Conservation (phyloP, 225 moss, liverwort and hornwort species). For the Rhytidiadelphus loreus region DNA sequence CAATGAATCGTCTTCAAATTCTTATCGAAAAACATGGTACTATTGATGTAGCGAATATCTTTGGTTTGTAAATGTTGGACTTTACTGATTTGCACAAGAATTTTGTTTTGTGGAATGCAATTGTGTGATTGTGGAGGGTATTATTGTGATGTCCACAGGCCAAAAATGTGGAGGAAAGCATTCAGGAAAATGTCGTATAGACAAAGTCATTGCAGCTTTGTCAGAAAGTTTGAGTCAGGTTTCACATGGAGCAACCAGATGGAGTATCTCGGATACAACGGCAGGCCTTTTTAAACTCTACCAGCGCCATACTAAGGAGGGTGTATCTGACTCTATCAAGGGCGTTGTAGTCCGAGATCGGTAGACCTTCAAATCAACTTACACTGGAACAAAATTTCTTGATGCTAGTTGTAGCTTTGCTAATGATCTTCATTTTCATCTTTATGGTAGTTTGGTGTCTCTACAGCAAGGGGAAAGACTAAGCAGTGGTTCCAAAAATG, state of each 20-base stretch:
- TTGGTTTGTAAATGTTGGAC: neutral
- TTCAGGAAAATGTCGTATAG: constrained; percentile 18
- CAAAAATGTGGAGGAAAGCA: constrained; percentile 42
- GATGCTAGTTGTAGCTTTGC: neutral
- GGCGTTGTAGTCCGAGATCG: constrained; percentile 14
- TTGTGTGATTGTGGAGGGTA: neutral
- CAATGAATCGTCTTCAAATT: neutral
- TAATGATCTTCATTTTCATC: neutral
- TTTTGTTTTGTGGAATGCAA: neutral
- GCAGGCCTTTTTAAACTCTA: constrained; percentile 45
- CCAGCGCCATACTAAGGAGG: constrained; percentile 26
- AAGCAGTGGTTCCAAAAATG: neutral
- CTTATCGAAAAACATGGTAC: neutral
- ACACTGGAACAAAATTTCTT: neutral
- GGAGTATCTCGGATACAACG: constrained; percentile 48
- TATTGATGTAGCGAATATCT: neutral
- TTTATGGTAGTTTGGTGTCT: neutral
- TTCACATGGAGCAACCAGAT: constrained; percentile 31
- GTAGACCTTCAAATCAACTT: neutral
- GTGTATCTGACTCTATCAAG: constrained; percentile 16
- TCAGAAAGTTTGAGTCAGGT: constrained; percentile 17
- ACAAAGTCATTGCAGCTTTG: constrained; percentile 18
- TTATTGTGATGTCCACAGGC: constrained; percentile 1
- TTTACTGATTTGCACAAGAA: neutral
- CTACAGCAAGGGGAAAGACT: neutral